Base-by-base conservation (phyloP, 75 land plant genomes). In the Selaginella moellendorffii region DNA sequence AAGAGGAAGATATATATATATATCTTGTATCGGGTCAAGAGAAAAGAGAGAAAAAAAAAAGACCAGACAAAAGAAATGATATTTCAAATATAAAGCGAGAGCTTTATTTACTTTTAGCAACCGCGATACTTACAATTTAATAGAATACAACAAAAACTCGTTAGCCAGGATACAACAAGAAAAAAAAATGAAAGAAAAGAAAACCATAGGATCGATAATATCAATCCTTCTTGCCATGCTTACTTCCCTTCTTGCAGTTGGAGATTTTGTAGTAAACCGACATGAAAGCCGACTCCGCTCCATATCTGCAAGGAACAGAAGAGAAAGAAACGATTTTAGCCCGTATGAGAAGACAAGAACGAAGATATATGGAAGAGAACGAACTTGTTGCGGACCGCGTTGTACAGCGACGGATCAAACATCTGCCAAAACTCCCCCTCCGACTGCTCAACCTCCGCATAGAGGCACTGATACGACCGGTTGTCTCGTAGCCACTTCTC, bases 401-500 rank as follows among this genome's bases (percentile, higher is more conserved):
- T 61, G 42, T 72, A 72, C 18, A 72, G 30, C n/a, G 74, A 67
- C 2, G 36, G 26, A 52, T 72, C 72, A 27, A 72, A 72, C 71
- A 67, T 72, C 26, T 68, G 23, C 71, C 71, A 72, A 24, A 72
- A 72, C 19, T 72, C 74, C 25, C 29, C 36, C 71, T 72, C 74
- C 2, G 58, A 26, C 28, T 72, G 74, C 24, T 72, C 74, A 25
- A 53, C 23, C 17, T 54, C 71, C 17, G 71, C 71, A 68, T 72
- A 72, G 26, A 72, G 63, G 64, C 71, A 72, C 30, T 72, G 71
- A 27, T 67, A 72, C 12, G 71, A 72, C 10, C 27, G 24, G 24
- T 72, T 72, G 62, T 72, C 72, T 18, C 63, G 31, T n/a, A 72
- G 31, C 74, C 74, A 72, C 59, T 72, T 72, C 72, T 72, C 71